Conservation (phyloP, 371 early-diverging fungal species). For the Rhizomucor miehei region DNA sequence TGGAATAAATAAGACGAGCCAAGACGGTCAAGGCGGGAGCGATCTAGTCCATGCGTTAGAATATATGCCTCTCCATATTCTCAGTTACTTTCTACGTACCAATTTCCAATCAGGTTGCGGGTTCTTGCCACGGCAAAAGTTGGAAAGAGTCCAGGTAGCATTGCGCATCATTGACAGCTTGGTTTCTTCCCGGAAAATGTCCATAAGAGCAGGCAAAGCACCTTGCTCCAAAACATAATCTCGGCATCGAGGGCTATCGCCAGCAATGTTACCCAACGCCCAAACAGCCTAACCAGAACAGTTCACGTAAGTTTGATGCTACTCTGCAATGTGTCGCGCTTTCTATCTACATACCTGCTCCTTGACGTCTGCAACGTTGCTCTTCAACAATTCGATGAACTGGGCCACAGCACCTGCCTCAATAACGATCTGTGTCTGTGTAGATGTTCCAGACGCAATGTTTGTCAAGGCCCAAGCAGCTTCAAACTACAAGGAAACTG, state of each 20-base stretch:
- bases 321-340: neutral
- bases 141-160: constrained; percentile 98
- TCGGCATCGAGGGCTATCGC: constrained; percentile 95
- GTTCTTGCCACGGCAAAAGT: constrained; percentile 98
- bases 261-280: constrained; percentile 99
- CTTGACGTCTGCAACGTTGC: constrained; percentile 84
- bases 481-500: constrained; percentile 78
- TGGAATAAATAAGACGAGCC: constrained; percentile 81
- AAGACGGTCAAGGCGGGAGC: constrained; percentile 83
- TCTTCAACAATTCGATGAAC: constrained; percentile 89
- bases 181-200: constrained; percentile 81
- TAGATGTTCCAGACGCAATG: constrained; percentile 97
- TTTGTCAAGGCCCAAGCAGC: constrained; percentile 99
- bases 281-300: constrained; percentile 80
- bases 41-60: constrained; percentile 49
- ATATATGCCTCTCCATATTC: too few relatives aligned
- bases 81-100: constrained; percentile 58
- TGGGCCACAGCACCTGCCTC: constrained; percentile 90
- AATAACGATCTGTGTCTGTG: constrained; percentile 95
- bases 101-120: constrained; percentile 92
- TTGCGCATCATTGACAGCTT: constrained; percentile 95
- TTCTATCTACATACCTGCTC: constrained; percentile 78
- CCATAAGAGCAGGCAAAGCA: constrained; percentile 82
- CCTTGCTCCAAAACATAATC: constrained; percentile 89
- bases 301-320: neutral